Evolutionary conservation across 1,284 basidiomycete species (phyloP).

Genomic region (Cutaneotrichosporon dermatis): DNA sequence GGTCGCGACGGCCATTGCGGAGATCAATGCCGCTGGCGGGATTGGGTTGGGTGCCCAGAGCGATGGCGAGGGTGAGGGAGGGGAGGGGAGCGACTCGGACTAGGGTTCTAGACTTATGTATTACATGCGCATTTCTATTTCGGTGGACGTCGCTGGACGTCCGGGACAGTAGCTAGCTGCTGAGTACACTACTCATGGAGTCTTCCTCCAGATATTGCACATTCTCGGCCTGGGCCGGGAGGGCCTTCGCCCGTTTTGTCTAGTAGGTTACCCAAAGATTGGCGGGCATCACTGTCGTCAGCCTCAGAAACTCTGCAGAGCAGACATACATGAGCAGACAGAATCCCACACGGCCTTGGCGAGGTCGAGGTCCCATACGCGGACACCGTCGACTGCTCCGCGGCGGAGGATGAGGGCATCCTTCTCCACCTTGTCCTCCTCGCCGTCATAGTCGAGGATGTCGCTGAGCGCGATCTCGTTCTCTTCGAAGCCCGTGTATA

Average conservation of each 20-base stretch:
- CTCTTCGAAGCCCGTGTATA: constrained; percentile 32
- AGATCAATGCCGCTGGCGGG: constrained; percentile 28
- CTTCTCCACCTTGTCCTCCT: background rate
- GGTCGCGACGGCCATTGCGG: constrained; percentile 35
- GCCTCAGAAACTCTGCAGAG: background rate
- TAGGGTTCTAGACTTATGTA: constrained; percentile 5
- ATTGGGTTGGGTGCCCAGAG: constrained; percentile 1
- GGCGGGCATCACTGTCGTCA: constrained; percentile 30
- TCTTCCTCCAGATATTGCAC: no score
- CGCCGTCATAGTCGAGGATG: constrained; percentile 19
- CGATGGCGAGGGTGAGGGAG: constrained; percentile 3
- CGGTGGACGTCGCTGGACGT: background rate
- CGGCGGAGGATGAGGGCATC: constrained; percentile 3
- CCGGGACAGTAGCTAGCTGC: background rate
- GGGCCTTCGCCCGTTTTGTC: no score
- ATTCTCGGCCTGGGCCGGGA: no score
- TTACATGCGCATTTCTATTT: background rate
- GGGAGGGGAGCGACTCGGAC: constrained; percentile 13
- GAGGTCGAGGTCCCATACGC: constrained; percentile 24
- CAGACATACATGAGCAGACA: background rate
- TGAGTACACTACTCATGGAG: no score
- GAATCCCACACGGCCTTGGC: background rate
- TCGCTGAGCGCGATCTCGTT: constrained; percentile 31
- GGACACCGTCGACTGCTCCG: constrained; percentile 14
- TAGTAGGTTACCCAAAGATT: constrained; percentile 40